phyloP scores from a whole-genome alignment of 371 early-diverging fungal genomes.

The Synchytrium microbalum region DNA sequence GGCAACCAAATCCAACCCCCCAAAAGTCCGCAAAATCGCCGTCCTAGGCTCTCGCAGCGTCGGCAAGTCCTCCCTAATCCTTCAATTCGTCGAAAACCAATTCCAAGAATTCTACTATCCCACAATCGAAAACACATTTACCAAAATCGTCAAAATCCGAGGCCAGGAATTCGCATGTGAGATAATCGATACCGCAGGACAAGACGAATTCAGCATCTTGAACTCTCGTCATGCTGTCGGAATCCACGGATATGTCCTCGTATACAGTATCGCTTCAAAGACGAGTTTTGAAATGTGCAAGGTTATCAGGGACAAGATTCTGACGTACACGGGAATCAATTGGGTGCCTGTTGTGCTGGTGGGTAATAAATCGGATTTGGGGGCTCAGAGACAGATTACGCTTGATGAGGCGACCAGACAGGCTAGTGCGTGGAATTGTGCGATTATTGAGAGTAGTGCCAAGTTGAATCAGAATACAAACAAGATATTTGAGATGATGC shows the following conservation, averaged over 20 bases:
- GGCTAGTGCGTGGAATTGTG: constrained; percentile 74
- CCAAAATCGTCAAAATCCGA: constrained; percentile 70
- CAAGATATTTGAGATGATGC: constrained; percentile 44
- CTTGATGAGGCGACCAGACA: constrained; percentile 67
- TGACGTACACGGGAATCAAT: constrained; percentile 85
- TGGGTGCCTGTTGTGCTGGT: constrained; percentile 75
- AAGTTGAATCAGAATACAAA: constrained; percentile 84
- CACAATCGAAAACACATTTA: constrained; percentile 88
- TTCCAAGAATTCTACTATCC: constrained; percentile 91
- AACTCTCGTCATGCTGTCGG: constrained; percentile 82
- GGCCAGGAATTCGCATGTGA: constrained; percentile 81
- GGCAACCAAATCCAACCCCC: no score
- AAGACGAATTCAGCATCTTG: constrained; percentile 93
- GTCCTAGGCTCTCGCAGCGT: constrained; percentile 78
- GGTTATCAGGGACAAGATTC: constrained; percentile 88
- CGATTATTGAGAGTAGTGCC: constrained; percentile 82
- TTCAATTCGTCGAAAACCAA: constrained; percentile 89
- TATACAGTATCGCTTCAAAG: constrained; percentile 83
- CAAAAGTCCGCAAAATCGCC: constrained; percentile 38
- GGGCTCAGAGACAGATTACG: constrained; percentile 69
- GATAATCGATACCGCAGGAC: constrained; percentile 95
- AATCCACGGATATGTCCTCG: constrained; percentile 88
- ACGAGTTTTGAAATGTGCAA: constrained; percentile 83
- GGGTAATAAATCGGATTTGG: constrained; percentile 86
- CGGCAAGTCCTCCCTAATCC: constrained; percentile 83